Evolutionary conservation across 2,329 filamentous ascomycete species (phyloP).

Genomic region (Zymoseptoria crescenta): DNA sequence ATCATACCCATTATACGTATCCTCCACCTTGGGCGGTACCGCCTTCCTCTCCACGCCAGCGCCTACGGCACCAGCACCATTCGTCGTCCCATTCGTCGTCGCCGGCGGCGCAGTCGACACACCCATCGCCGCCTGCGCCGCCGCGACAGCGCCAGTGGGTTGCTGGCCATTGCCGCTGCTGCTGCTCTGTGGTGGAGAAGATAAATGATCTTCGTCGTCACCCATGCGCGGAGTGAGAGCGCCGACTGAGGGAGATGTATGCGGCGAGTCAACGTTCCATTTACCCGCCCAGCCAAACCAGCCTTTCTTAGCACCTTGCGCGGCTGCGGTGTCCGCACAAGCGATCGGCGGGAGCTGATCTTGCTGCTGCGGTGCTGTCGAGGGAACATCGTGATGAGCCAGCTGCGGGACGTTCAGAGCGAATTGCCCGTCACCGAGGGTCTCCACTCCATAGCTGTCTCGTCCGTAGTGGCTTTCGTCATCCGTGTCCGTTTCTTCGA

Average conservation of each 20-base stretch:
- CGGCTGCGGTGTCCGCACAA: neutral
- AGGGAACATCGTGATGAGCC: neutral
- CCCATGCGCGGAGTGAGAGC: neutral
- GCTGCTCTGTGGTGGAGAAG: no score
- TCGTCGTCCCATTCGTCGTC: constrained; percentile 11
- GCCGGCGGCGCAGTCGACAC: no score
- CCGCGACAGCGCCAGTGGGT: neutral
- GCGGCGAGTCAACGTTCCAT: constrained; percentile 10
- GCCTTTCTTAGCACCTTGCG: constrained; percentile 6
- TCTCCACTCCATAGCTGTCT: constrained; percentile 4
- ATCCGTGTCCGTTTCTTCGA: constrained; percentile 20
- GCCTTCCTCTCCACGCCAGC: neutral
- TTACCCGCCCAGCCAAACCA: constrained; percentile 21
- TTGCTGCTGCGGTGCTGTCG: neutral
- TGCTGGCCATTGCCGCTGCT: neutral
- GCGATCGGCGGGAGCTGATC: neutral
- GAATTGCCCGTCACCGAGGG: constrained; percentile 9
- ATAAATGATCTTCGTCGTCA: neutral
- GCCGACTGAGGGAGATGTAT: neutral
- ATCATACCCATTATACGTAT: constrained; percentile 6
- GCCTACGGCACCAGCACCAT: neutral
- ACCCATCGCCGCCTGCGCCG: neutral
- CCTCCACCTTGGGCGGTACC: constrained; percentile 5
- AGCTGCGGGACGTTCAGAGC: constrained; percentile 2
- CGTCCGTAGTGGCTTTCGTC: constrained; percentile 6